Base-by-base conservation (phyloP, 192 early-diverging fungal genomes). In the Mortierella alpina region DNA sequence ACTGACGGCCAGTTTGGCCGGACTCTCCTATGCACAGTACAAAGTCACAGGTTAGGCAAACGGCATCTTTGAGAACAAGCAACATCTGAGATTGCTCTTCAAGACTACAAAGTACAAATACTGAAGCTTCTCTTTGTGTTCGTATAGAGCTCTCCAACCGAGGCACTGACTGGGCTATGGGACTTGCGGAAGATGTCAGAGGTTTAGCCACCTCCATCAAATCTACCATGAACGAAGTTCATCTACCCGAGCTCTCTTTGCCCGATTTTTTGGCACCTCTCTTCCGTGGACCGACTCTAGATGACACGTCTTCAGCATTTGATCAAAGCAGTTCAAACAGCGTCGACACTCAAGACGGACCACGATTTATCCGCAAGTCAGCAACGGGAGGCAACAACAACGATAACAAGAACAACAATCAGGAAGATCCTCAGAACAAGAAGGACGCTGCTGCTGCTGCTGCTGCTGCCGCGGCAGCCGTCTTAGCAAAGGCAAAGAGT, bases 11-110 rank as follows among this genome's bases (percentile, higher is more conserved):
- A 87, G 88, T 6, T 85, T 86, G 41, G 91, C 91, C 20, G 87
- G 85, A 53, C 79, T 87, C 10, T 87, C 90, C 15, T 86, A 90
- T 62, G 88, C 90, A 2, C 85, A 91, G 50, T 90, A 90, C 63
- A 92, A 92, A 75, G 48, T 90, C 47, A 81, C 84, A 79, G 88
- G 86, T 87, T 84, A 51, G 39, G 23, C 22, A 41, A 56, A 54
- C 7, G 54, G 6, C 40, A 45, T 56, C 63, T 56, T 76, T 58
- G n/a, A 50, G 18, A 14, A 12, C 40, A 14, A 14, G 60, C 31
- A 40, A 14, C 1, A 40, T 46, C n/a, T 6, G 42, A 47, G 66
- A 14, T 44, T 22, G 65, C 23, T 23, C 44, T 71, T 52, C 23
- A 6, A 56, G 54, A 17, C 41, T 39, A n/a, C 39, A 7, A n/a